These are phyloP conservation scores for Mycena belliarum DNA, from an alignment of 768 basidiomycete genomes.

Conservation along the genomic window DNA sequence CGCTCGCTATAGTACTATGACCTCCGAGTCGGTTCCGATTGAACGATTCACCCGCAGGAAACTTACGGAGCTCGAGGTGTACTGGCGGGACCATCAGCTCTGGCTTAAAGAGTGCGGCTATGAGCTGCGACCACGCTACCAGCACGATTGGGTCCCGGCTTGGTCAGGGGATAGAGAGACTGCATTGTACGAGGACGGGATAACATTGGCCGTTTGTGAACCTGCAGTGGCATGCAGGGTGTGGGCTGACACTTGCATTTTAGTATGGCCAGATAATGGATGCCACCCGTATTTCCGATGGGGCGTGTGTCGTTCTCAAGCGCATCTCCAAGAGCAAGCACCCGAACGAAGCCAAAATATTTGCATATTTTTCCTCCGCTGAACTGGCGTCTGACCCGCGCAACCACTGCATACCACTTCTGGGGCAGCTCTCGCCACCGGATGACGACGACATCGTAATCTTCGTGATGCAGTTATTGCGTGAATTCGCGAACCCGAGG, in stretches of 20 bases:
- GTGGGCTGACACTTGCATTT: no score
- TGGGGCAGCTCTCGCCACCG: neutral
- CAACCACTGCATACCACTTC: neutral
- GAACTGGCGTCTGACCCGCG: neutral
- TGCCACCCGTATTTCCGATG: neutral
- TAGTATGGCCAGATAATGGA: no score
- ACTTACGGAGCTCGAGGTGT: neutral
- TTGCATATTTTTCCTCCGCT: neutral
- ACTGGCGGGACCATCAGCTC: slow-evolving; percentile 28
- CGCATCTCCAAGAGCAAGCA: neutral
- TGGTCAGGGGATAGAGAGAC: neutral
- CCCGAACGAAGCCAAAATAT: neutral
- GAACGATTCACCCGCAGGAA: no score
- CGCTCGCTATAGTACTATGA: no score
- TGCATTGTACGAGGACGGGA: neutral
- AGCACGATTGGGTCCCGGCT: neutral
- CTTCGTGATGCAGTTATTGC: neutral
- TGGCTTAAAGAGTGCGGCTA: slow-evolving; percentile 16
- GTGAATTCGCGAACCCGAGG: neutral
- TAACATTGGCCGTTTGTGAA: no score
- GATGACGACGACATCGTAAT: neutral
- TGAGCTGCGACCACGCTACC: neutral
- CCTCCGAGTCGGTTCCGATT: no score
- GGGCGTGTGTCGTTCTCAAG: neutral
- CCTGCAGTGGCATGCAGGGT: no score